Evolutionary conservation across 805 yeast species (phyloP).

Genomic region (Lachancea nothofagi): DNA sequence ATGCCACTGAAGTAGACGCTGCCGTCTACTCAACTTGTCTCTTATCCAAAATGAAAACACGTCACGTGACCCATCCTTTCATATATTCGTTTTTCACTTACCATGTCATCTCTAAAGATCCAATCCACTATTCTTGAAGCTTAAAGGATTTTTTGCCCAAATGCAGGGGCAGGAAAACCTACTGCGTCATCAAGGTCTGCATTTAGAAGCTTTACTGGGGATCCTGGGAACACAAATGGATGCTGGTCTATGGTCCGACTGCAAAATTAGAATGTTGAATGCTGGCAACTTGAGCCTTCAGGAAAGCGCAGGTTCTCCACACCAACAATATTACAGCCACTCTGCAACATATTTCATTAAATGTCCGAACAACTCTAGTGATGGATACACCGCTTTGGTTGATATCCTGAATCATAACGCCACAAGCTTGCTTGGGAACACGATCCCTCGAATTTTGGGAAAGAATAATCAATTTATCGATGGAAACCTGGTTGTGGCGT

Average conservation of each 20-base stretch:
- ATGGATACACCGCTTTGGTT: constrained; percentile 8
- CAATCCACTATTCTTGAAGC: too few relatives aligned
- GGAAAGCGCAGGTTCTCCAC: not conserved
- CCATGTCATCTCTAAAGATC: too few relatives aligned
- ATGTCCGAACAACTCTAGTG: constrained; percentile 10
- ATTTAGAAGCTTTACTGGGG: not conserved
- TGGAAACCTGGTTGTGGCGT: constrained; percentile 42
- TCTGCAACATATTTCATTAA: constrained; percentile 20
- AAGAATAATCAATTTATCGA: constrained; percentile 34
- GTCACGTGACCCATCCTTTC: too few relatives aligned
- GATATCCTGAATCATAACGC: constrained; percentile 8
- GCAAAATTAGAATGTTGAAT: constrained; percentile 6
- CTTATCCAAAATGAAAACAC: too few relatives aligned
- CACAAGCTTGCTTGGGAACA: constrained; percentile 6
- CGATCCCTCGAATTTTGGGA: constrained; percentile 9
- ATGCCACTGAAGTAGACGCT: too few relatives aligned
- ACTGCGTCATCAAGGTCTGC: not conserved
- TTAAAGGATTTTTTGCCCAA: too few relatives aligned
- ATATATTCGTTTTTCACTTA: too few relatives aligned
- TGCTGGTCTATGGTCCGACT: constrained; percentile 6
- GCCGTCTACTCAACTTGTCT: too few relatives aligned
- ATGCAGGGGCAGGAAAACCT: too few relatives aligned
- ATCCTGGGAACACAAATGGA: constrained; percentile 2
- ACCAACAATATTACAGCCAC: constrained; percentile 14
- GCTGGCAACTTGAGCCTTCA: constrained; percentile 3